phyloP scores from a whole-genome alignment of 257 asterid genomes.

The Lycium barbarum region DNA sequence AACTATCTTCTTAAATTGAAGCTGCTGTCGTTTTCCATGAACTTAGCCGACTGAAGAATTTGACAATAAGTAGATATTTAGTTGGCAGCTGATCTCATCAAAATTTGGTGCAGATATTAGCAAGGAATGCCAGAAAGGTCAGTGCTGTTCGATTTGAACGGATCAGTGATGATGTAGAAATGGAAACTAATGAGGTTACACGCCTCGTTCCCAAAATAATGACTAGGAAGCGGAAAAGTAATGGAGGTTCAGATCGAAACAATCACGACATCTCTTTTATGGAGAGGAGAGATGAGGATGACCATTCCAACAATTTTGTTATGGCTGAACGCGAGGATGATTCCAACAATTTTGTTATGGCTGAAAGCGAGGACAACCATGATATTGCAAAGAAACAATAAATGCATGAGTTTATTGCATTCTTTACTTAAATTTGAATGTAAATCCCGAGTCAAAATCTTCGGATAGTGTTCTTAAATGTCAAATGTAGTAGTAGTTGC shows the following conservation, averaged over 20 bases:
- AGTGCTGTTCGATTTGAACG: conserved; percentile 92
- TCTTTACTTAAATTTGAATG: too few relatives aligned
- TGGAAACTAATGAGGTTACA: conserved; percentile 52
- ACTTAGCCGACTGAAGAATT: neutral
- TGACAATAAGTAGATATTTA: neutral
- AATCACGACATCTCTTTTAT: conserved; percentile 43
- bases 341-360: conserved; percentile 41
- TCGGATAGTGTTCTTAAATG: too few relatives aligned
- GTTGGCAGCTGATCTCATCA: conserved; percentile 24
- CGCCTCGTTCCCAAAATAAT: conserved; percentile 70
- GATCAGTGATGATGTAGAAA: conserved; percentile 56
- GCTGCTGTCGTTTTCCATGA: neutral
- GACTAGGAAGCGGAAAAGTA: conserved; percentile 64
- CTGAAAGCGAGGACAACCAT: conserved; percentile 59
- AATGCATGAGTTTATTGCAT: neutral
- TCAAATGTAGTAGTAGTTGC: too few relatives aligned
- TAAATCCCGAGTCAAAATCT: too few relatives aligned
- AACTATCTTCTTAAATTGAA: neutral
- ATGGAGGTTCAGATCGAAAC: conserved; percentile 48
- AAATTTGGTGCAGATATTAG: conserved; percentile 72
- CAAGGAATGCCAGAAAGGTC: conserved; percentile 95
- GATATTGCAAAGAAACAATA: conserved; percentile 48
- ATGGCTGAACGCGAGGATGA: too few relatives aligned
- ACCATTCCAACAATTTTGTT: conserved; percentile 33
- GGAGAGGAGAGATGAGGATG: conserved; percentile 33